Percentiles rank a stretch among this genome's conserved stretches.
Conservation (phyloP, 2,329 filamentous ascomycete genomes). For the Amesomyces nigricolor region DNA sequence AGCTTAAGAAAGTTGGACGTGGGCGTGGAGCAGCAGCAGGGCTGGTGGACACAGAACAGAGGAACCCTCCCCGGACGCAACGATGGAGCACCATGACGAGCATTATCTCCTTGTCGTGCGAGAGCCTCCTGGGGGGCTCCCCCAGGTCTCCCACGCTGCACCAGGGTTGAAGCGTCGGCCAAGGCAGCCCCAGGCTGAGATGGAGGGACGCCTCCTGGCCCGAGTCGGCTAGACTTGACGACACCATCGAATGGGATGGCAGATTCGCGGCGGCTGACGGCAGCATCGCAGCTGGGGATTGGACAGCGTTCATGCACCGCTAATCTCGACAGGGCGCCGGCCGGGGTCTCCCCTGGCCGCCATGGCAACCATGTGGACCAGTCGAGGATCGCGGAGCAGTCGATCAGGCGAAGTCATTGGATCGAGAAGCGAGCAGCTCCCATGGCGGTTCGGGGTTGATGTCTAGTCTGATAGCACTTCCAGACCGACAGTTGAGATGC, state of each 20-base stretch:
- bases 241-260: constrained; percentile 15
- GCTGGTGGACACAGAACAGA: constrained; percentile 4
- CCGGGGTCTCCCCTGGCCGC: constrained; percentile 19
- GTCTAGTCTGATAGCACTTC: not conserved
- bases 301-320: constrained; percentile 25
- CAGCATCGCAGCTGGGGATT: constrained; percentile 24
- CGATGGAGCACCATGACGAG: constrained; percentile 5
- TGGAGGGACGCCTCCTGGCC: constrained; percentile 1
- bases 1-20: not conserved
- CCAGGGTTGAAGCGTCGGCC: not conserved
- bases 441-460: not conserved
- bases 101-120: constrained; percentile 6
- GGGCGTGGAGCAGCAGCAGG: constrained; percentile 1
- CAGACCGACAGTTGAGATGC: not conserved
- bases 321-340: constrained; percentile 27
- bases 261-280: constrained; percentile 15
- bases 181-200: constrained; percentile 4
- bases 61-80: not conserved
- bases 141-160: not conserved
- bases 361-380: constrained; percentile 17
- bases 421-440: constrained; percentile 4
- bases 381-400: constrained; percentile 12
- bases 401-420: constrained; percentile 19
- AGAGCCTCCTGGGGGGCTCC: not conserved
- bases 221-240: not conserved